Conservation (phyloP, 2,329 filamentous ascomycete species). For the Fusarium proliferatum region DNA sequence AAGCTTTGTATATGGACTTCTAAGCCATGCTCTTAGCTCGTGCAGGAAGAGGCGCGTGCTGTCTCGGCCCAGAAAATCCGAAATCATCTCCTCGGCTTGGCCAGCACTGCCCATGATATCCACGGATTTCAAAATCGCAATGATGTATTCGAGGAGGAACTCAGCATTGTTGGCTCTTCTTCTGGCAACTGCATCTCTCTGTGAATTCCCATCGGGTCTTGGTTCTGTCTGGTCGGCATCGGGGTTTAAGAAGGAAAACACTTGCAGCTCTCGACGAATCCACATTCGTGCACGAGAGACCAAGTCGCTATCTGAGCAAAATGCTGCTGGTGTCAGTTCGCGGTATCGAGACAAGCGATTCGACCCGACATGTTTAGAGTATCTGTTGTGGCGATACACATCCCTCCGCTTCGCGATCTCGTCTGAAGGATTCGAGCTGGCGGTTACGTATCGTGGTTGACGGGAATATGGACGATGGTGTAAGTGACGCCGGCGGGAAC, state of each 20-base stretch:
- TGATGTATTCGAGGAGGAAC: slow-evolving; percentile 86
- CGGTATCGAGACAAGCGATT: slow-evolving; percentile 82
- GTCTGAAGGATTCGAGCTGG: slow-evolving; percentile 12
- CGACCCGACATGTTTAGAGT: slow-evolving; percentile 83
- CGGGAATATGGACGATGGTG: slow-evolving; percentile 16
- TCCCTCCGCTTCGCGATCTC: slow-evolving; percentile 67
- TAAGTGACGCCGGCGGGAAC: background rate
- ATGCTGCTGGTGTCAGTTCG: slow-evolving; percentile 75
- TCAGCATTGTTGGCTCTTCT: slow-evolving; percentile 75
- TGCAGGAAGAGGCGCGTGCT: slow-evolving; percentile 83
- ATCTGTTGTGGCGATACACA: slow-evolving; percentile 78
- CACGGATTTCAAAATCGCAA: slow-evolving; percentile 84
- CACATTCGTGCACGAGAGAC: slow-evolving; percentile 82
- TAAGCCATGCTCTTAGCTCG: slow-evolving; percentile 83
- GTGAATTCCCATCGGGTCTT: background rate
- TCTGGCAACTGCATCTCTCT: slow-evolving; percentile 32
- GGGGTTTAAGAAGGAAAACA: slow-evolving; percentile 77
- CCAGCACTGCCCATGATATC: slow-evolving; percentile 84
- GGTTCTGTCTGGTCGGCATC: slow-evolving; percentile 37
- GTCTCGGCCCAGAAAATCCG: slow-evolving; percentile 80
- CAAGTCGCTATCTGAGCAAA: slow-evolving; percentile 73
- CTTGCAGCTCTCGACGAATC: slow-evolving; percentile 84
- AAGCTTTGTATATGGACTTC: slow-evolving; percentile 79
- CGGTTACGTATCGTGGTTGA: slow-evolving; percentile 10
- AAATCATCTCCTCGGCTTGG: slow-evolving; percentile 81